Conservation (phyloP, 2,329 filamentous ascomycete species). For the Ophiognomonia clavigignenti-juglandacearum region DNA sequence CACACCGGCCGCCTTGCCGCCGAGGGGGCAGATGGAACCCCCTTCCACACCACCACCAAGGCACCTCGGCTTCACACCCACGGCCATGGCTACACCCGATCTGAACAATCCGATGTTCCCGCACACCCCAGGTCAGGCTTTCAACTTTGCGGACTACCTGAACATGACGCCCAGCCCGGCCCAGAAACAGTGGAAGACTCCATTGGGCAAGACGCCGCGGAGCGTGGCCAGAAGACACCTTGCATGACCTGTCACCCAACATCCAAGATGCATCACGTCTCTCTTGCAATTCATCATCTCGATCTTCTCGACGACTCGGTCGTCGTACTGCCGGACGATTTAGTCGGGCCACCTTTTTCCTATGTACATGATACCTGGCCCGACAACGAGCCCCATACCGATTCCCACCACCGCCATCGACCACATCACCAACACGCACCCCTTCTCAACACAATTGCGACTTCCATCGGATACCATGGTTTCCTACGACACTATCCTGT, state of each 20-base stretch:
- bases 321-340: neutral
- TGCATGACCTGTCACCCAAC: conserved; percentile 60
- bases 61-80: conserved; percentile 68
- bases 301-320: neutral
- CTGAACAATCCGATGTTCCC: conserved; percentile 61
- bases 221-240: conserved; percentile 70
- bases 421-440: neutral
- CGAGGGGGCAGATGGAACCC: conserved; percentile 56
- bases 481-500: conserved; percentile 1
- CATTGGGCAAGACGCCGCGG: conserved; percentile 53
- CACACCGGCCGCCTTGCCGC: conserved; percentile 65
- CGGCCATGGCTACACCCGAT: conserved; percentile 83
- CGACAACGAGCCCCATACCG: conserved; percentile 5
- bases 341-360: neutral
- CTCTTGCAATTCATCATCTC: neutral
- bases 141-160: conserved; percentile 95
- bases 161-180: conserved; percentile 96
- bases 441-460: neutral
- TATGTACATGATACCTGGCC: conserved; percentile 17
- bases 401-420: neutral
- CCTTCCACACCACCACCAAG: conserved; percentile 74
- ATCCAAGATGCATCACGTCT: neutral
- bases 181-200: conserved; percentile 84
- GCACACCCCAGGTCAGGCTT: conserved; percentile 73
- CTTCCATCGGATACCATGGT: neutral